Base-by-base conservation (phyloP, 2,329 filamentous ascomycete species). In the Aspergillus sp. region DNA sequence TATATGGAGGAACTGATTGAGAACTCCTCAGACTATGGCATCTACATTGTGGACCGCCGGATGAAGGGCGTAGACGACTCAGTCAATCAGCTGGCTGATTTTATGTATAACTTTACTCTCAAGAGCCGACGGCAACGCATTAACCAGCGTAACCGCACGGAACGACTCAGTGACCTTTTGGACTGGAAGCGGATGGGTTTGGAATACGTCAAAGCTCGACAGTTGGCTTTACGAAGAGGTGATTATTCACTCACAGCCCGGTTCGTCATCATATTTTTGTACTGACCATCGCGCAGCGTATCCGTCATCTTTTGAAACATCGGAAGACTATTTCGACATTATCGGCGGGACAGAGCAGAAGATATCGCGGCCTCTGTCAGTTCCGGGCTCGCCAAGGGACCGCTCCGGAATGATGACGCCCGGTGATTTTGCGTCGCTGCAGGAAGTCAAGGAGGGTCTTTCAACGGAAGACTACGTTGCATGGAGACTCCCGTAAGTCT, bases 141-240 rank as follows among this genome's bases (percentile, higher is more conserved):
- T 83, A 99, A 99, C 82, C 95, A 98, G 80, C 87, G 95, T 50
- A 99, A 99, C 78, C 87, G 95, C 54, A 99, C 95, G 0, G 95
- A 99, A 81, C 87, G 95, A 48, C 80, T 99, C 54, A 96, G 92
- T 70, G 95, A 99, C 73, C 82, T 99, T 59, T 83, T 99, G 41
- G 95, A 99, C 78, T 99, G 95, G 95, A 98, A 98, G 84, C 86
- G 95, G 50, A 99, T 99, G 95, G 95, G 95, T 20, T 89, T 98
- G 88, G 95, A 99, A 78, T 99, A 99, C 72, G 91, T 97, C 78
- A 99, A 98, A 82, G 95, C 95, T 34, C 86, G 95, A 49, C 95
- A 98, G 75, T 78, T 99, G 70, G 95, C 95, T 22, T 81, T 99
- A 62, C 84, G 95, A 68, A 86, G 95, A 75, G 77, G 79, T 79